Evolutionary conservation across 163 green algal species (phyloP).

Genomic region (Scenedesmus sp.): DNA sequence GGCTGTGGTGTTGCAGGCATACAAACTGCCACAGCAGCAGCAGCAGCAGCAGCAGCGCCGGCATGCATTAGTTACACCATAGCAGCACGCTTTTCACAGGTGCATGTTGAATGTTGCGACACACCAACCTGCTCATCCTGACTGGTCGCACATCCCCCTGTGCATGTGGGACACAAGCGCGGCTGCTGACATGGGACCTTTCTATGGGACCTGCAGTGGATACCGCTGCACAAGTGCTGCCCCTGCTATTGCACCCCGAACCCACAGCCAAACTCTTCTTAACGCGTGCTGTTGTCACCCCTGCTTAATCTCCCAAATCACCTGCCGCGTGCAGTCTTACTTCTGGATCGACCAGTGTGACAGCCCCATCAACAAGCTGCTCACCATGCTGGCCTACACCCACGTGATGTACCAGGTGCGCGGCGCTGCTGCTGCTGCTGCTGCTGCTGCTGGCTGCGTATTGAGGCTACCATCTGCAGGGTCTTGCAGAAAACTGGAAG

Average conservation of each 20-base stretch:
- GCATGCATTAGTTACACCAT: background rate
- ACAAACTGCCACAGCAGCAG: background rate
- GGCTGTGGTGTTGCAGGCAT: background rate
- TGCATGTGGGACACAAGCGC: background rate
- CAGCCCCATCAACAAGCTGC: constrained; percentile 14
- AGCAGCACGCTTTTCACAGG: no score
- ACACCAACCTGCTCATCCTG: background rate
- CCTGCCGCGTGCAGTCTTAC: constrained; percentile 9
- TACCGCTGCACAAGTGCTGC: no score
- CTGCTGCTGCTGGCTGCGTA: no score
- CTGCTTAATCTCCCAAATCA: background rate
- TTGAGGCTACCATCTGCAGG: no score
- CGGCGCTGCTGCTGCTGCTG: background rate
- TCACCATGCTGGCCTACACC: constrained; percentile 4
- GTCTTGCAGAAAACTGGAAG: no score
- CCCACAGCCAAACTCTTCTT: background rate
- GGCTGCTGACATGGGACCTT: no score
- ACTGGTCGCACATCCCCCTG: background rate
- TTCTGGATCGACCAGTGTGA: constrained; percentile 36
- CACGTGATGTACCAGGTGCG: constrained; percentile 1
- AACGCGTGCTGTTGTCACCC: background rate
- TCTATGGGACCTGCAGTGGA: no score
- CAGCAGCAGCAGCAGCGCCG: background rate
- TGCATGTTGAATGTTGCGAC: background rate
- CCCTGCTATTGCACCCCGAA: no score